Evolutionary conservation across 768 basidiomycete genomes (phyloP).

Genomic region (Gyrodon lividus): DNA sequence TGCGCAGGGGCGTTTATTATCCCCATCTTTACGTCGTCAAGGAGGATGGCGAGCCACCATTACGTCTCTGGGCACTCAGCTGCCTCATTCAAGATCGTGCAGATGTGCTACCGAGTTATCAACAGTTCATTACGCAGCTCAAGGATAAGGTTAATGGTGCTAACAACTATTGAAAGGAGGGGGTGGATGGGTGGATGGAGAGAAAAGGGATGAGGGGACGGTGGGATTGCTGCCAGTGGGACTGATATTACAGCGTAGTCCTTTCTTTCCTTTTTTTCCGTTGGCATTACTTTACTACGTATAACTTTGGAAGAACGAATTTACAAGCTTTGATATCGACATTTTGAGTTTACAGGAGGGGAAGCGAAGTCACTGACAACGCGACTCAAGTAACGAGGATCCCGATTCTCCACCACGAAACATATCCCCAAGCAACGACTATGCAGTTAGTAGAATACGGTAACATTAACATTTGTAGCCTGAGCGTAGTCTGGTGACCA

Average conservation of each 20-base stretch:
- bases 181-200: background rate
- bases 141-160: slow-evolving; percentile 72
- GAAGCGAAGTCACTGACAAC: background rate
- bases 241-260: slow-evolving; percentile 1
- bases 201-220: background rate
- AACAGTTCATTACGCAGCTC: slow-evolving; percentile 86
- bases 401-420: no score
- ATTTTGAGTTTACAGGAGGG: background rate
- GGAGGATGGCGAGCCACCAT: slow-evolving; percentile 94
- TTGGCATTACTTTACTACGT: slow-evolving; percentile 1
- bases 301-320: background rate
- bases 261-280: background rate
- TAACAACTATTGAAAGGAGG: slow-evolving; percentile 27
- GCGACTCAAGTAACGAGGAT: background rate
- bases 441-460: no score
- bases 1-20: slow-evolving; percentile 89
- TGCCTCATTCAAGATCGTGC: slow-evolving; percentile 93
- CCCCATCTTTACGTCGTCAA: slow-evolving; percentile 96
- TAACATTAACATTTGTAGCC: no score
- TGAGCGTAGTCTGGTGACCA: no score
- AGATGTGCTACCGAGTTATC: slow-evolving; percentile 93
- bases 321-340: background rate
- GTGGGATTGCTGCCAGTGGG: background rate
- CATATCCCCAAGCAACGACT: no score
- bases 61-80: slow-evolving; percentile 94